Evolutionary conservation across 371 early-diverging fungal species (phyloP).

Genomic region (Capillidium heterosporum): DNA sequence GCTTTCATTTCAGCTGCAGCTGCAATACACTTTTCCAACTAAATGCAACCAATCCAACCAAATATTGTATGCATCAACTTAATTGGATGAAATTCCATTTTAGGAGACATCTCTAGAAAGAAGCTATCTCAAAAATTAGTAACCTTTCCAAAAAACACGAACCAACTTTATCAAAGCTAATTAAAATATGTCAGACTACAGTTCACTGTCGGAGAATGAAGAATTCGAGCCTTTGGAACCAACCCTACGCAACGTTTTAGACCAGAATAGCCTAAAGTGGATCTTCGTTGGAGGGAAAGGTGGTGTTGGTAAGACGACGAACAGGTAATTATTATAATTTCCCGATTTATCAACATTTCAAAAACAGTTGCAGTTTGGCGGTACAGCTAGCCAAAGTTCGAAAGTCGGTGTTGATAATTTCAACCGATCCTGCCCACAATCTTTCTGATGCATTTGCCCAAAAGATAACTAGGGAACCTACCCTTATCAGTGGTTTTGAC

Average conservation of each 20-base stretch:
- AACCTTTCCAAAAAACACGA: too few relatives aligned
- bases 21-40: too few relatives aligned
- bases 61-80: too few relatives aligned
- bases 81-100: too few relatives aligned
- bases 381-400: constrained; percentile 81
- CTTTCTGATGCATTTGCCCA: constrained; percentile 96
- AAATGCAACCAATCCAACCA: too few relatives aligned
- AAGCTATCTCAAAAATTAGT: too few relatives aligned
- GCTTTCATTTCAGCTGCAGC: too few relatives aligned
- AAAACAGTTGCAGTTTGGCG: constrained; percentile 51
- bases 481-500: constrained; percentile 80
- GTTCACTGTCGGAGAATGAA: constrained; percentile 19
- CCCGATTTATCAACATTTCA: not conserved
- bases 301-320: constrained; percentile 74
- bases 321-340: not conserved
- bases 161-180: too few relatives aligned
- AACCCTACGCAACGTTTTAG: constrained; percentile 83
- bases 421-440: constrained; percentile 98
- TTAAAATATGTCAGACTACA: not conserved
- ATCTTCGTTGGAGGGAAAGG: constrained; percentile 98
- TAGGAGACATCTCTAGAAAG: too few relatives aligned
- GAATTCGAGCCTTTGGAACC: constrained; percentile 52
- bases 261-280: constrained; percentile 89
- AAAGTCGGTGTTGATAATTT: constrained; percentile 87
- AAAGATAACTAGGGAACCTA: constrained; percentile 91